A percentile compares a stretch with the other conserved stretches of the same genome.
These are phyloP conservation scores for Plasmodium adleri DNA, from an alignment of 169 alveolate genomes.

Conservation along the genomic window DNA sequence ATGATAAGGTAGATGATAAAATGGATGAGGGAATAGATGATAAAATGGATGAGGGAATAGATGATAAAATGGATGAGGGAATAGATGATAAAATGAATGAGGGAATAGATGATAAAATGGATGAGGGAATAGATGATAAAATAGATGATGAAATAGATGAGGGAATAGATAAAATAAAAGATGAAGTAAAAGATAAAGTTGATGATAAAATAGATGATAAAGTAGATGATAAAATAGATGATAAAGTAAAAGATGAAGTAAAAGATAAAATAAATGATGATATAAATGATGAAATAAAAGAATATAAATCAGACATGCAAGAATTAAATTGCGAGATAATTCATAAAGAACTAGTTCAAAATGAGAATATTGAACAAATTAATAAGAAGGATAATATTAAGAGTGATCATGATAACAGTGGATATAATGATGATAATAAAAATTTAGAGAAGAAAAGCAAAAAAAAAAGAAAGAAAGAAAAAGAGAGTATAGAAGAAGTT, in stretches of 20 bases:
- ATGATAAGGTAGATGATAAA: background rate
- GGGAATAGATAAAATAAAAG: background rate
- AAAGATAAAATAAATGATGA: background rate
- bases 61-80: background rate
- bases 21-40: background rate
- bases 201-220: background rate
- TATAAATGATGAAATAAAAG: background rate
- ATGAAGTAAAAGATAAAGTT: background rate
- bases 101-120: background rate
- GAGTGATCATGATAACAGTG: slow-evolving; percentile 1
- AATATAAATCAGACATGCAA: background rate
- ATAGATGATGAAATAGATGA: background rate
- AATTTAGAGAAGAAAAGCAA: background rate
- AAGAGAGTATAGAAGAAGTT: too few relatives aligned
- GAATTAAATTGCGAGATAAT: background rate
- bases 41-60: background rate
- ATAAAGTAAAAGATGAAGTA: background rate
- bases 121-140: background rate
- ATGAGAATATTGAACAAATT: background rate
- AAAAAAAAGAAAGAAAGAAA: background rate
- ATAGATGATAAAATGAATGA: background rate
- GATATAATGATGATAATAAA: background rate
- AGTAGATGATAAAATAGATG: background rate
- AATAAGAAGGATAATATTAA: background rate
- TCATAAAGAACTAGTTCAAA: background rate